Evolutionary conservation across 331 rosid genomes (phyloP).

Genomic region (Acacia concinna): DNA sequence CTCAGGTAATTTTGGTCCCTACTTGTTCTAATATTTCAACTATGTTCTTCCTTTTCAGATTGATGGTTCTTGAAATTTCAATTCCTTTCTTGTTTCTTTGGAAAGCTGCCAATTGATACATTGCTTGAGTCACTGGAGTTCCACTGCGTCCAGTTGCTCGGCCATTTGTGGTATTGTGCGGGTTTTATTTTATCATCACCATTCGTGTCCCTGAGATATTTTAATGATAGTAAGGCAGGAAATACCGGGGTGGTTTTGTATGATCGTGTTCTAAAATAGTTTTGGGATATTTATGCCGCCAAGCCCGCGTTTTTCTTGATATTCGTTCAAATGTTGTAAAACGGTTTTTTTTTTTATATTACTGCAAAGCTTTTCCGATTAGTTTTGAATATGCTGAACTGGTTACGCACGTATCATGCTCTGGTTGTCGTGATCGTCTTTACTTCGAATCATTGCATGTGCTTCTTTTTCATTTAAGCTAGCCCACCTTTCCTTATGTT

Average conservation of each 20-base stretch:
- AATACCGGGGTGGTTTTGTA: background rate
- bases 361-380: background rate
- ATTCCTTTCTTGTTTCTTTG: background rate
- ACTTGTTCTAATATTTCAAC: background rate
- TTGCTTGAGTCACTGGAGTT: background rate
- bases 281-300: too few species aligned
- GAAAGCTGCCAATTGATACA: background rate
- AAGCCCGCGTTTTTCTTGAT: background rate
- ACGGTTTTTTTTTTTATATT: background rate
- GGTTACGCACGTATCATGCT: background rate
- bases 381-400: constrained; percentile 14
- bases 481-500: background rate
- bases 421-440: constrained; percentile 7
- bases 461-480: background rate
- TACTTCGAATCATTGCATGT: background rate
- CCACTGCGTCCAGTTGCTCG: background rate
- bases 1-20: constrained; percentile 49
- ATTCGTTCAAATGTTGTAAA: background rate
- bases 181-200: background rate
- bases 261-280: constrained; percentile 3
- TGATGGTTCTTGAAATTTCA: background rate
- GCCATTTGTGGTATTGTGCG: background rate
- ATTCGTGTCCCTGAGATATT: background rate
- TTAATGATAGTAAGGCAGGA: background rate
- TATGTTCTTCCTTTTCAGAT: background rate